Evolutionary conservation across 1,139 yeast species (phyloP).

Genomic region (Pichia inconspicua): DNA sequence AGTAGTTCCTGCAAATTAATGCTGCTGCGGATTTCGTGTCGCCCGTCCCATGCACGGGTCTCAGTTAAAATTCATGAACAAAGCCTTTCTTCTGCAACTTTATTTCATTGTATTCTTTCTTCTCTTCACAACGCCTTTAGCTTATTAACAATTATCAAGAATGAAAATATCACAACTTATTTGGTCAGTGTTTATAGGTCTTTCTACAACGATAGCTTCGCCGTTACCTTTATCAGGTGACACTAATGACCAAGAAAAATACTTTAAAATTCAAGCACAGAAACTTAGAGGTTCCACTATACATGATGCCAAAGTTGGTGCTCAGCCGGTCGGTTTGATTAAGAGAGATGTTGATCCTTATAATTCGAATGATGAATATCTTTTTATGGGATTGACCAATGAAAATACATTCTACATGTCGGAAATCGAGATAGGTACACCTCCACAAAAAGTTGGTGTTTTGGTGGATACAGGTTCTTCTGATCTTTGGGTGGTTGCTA

Average conservation of each 20-base stretch:
- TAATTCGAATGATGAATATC: conserved; percentile 27
- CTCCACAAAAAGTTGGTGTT: conserved; percentile 43
- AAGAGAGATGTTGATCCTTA: conserved; percentile 26
- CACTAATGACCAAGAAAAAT: not conserved
- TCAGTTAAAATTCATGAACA: not conserved
- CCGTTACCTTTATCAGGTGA: not conserved
- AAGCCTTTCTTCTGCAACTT: not conserved
- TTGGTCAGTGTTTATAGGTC: not conserved
- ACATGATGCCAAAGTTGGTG: conserved; percentile 17
- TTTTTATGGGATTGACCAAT: conserved; percentile 37
- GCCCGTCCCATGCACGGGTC: too few species aligned
- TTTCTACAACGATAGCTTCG: not conserved
- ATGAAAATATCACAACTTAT: not conserved
- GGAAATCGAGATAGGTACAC: conserved; percentile 47
- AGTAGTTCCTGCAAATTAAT: too few species aligned
- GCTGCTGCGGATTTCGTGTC: not conserved
- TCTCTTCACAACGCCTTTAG: not conserved
- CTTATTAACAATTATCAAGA: not conserved
- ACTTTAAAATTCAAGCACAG: conserved; percentile 16
- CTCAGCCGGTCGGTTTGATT: conserved; percentile 21
- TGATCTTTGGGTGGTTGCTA: conserved; percentile 51
- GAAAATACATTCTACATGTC: conserved; percentile 44
- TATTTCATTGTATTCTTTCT: not conserved
- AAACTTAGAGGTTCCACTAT: conserved; percentile 26
- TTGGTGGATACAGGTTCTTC: conserved; percentile 64